Percentiles rank a stretch among this genome's conserved stretches.
Evolutionary conservation across 1,139 yeast species (phyloP).

Genomic region (Hemisphaericaspora subhashii): DNA sequence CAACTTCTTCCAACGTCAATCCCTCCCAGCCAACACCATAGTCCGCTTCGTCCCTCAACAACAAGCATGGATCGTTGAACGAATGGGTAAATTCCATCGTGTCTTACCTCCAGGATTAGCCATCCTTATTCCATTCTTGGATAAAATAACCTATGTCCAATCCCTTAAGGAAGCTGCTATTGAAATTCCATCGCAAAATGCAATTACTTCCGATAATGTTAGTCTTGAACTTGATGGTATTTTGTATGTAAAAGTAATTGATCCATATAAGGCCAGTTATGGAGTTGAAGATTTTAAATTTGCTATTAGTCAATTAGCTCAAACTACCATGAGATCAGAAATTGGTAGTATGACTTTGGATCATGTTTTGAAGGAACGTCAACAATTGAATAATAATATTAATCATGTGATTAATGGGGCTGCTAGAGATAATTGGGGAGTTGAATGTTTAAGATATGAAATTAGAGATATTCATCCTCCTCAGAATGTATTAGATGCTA

Average conservation of each 20-base stretch:
- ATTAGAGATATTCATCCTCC: conserved; percentile 91
- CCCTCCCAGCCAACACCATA: conserved; percentile 72
- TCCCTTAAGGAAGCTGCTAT: conserved; percentile 79
- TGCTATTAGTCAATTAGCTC: conserved; percentile 83
- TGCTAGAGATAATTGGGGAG: conserved; percentile 80
- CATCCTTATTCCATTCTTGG: conserved; percentile 67
- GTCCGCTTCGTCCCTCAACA: conserved; percentile 85
- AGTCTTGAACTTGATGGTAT: conserved; percentile 85
- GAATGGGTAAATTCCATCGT: conserved; percentile 84
- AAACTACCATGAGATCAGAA: conserved; percentile 88
- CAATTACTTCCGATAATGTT: conserved; percentile 85
- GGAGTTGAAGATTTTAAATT: conserved; percentile 89
- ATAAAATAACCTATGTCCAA: conserved; percentile 77
- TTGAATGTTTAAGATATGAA: conserved; percentile 79
- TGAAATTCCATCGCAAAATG: conserved; percentile 81
- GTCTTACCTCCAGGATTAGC: conserved; percentile 81
- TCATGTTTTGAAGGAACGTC: conserved; percentile 75
- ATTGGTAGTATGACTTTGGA: conserved; percentile 82
- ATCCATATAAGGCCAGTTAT: conserved; percentile 82
- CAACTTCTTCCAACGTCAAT: conserved; percentile 65
- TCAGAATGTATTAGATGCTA: conserved; percentile 79
- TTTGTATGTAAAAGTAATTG: conserved; percentile 71
- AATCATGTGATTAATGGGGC: conserved; percentile 83
- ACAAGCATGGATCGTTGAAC: conserved; percentile 87
- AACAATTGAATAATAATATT: conserved; percentile 67